Evolutionary conservation across 1,284 basidiomycete genomes (phyloP).

Genomic region (Bjerkandera adusta): DNA sequence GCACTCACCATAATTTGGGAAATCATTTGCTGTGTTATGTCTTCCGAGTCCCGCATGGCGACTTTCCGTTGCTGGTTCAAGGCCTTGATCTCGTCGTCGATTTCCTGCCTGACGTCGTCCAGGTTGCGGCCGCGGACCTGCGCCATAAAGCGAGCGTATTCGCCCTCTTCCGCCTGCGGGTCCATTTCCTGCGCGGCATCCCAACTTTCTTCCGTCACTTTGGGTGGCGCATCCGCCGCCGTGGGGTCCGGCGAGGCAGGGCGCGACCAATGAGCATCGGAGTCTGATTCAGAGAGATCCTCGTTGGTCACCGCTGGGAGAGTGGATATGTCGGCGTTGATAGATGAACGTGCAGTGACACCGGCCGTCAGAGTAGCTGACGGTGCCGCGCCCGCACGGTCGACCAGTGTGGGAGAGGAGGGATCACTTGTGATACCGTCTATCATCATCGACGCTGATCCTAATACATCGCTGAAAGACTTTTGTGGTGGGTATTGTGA

Average conservation of each 20-base stretch:
- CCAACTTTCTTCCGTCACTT: constrained; percentile 40
- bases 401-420: no score
- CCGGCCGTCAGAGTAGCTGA: constrained; percentile 12
- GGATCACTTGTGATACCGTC: no score
- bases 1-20: constrained; percentile 85
- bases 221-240: constrained; percentile 17
- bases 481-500: no score
- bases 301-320: background rate
- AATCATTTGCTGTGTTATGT: constrained; percentile 94
- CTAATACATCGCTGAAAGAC: no score
- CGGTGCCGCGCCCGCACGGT: background rate
- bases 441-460: no score
- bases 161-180: constrained; percentile 79
- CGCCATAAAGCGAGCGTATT: constrained; percentile 90
- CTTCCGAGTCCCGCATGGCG: constrained; percentile 92
- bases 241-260: constrained; percentile 42
- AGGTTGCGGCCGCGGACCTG: constrained; percentile 85
- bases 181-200: constrained; percentile 84
- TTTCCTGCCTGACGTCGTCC: constrained; percentile 80
- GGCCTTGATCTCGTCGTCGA: constrained; percentile 86
- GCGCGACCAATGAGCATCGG: constrained; percentile 45
- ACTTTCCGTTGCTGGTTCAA: constrained; percentile 84
- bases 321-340: no score
- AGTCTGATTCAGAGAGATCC: constrained; percentile 17
- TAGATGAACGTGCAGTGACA: no score